Evolutionary conservation across 2,329 filamentous ascomycete species (phyloP), one percentile per base, ranked within the genome.

Genomic region (Volutella citrinella): DNA sequence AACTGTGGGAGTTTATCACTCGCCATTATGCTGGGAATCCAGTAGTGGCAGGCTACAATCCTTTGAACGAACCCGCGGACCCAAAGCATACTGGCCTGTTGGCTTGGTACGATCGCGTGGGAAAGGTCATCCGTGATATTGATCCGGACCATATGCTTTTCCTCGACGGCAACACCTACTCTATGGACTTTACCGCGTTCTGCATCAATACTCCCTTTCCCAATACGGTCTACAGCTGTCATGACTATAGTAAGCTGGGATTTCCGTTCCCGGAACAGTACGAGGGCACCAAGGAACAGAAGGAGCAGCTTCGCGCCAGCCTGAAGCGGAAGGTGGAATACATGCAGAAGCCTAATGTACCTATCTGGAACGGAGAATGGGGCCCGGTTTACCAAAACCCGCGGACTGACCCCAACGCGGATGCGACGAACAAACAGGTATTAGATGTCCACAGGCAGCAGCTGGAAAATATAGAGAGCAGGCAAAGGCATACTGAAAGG

Each of bases 181-280:
- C 71, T 14, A 73, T 73, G 56, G 70, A 77, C 45, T 71, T 68
- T 46, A 59, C 58, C 10, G 59, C 52, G 6, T 71, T 69, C 35
- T n/a, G n/a, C n/a, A 62, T 64, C 1, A 52, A 61, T 6, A 50
- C 63, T 5, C 45, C 60, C 5, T 52, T 74, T 1, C 69, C 69
- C 1, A 72, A 72, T 39, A 57, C 63, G 3, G 73, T 74, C 1
- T 76, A 76, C 46, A 61, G 67, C 6, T 61, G 72, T 25, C 74
- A 78, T 44, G 74, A 78, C 43, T 78, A 78, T 43, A 64, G 63
- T 23, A 51, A 60, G 39, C 67, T 70, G 49, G 74, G 73, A 0
- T 77, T 78, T 39, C 74, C 61, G 0, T 31, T 56, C 48, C 4
- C 44, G 0, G 64, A 68, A 27, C 56, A 52, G 5, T 77, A 67